Base-by-base conservation (phyloP, 1,139 yeast genomes). In the Pichia kudriavzevii region DNA sequence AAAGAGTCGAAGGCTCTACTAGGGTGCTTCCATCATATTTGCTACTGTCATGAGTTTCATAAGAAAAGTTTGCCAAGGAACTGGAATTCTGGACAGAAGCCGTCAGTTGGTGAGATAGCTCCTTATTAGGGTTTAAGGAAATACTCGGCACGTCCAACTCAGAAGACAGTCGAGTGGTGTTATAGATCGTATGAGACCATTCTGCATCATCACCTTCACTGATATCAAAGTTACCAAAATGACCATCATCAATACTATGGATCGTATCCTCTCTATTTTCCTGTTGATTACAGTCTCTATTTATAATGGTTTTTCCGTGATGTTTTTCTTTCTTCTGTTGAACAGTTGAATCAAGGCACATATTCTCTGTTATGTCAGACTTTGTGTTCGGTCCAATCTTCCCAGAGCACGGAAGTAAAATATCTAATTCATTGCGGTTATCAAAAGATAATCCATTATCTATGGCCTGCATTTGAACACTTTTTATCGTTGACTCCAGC, bases 171-270 rank as follows among this genome's bases (percentile, higher is more conserved):
- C 10, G 13, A 4, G 15, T 5, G 10, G 13, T 16, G 15, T 45
- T 44, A 14, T 40, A 35, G 17, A 52, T 40, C 12, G 49, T 41
- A 2, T 49, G 45, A 0, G 57, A 49, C 35, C 55, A 41, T n/a
- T 41, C 39, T 4, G 13, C 9, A 26, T 48, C 22, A 4, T 25
- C 19, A 15, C 14, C 31, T 16, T 14, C 24, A 25, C 22, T 20
- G 11, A 8, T 6, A 22, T 22, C 24, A 22, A 5, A 12, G 5
- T 22, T 22, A n/a, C 12, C 24, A 5, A 22, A 9, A 6, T 22
- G 11, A 5, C 24, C 24, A 6, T 6, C 10, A 9, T 9, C 9
- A 6, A 6, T 8, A 22, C 12, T 14, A 5, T 22, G 11, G 8
- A 22, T 22, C 8, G n/a, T n/a, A n/a, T n/a, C n/a, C n/a, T n/a